Evolutionary conservation across 2,329 filamentous ascomycete genomes (phyloP).

Genomic region (Epichloe elymi): DNA sequence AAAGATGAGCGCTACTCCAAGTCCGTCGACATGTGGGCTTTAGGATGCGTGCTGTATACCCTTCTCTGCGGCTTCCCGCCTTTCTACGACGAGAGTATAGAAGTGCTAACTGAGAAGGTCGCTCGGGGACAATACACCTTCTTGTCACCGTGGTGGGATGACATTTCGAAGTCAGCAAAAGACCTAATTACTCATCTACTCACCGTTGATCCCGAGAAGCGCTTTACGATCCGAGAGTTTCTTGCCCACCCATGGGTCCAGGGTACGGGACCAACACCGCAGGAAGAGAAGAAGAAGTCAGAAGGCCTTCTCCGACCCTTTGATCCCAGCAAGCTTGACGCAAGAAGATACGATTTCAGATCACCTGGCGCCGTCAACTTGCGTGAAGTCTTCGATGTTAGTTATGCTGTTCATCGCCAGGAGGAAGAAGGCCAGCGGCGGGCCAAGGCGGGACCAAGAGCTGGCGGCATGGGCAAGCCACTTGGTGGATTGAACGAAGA

Average conservation of each 20-base stretch:
- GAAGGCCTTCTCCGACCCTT: conserved; percentile 36
- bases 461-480: conserved; percentile 43
- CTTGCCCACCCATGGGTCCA: conserved; percentile 89
- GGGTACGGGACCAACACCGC: conserved; percentile 43
- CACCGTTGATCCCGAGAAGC: conserved; percentile 88
- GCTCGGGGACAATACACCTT: conserved; percentile 95
- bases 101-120: conserved; percentile 93
- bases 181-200: conserved; percentile 88
- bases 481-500: conserved; percentile 58
- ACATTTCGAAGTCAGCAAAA: conserved; percentile 89
- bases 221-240: conserved; percentile 88
- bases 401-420: conserved; percentile 93
- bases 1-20: conserved; percentile 98
- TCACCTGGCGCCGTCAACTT: conserved; percentile 91
- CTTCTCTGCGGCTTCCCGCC: conserved; percentile 94
- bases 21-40: conserved; percentile 98
- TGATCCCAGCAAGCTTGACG: conserved; percentile 38
- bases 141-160: conserved; percentile 97
- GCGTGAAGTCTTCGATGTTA: conserved; percentile 93
- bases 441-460: conserved; percentile 68
- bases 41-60: conserved; percentile 94
- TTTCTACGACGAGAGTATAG: conserved; percentile 97
- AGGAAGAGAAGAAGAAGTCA: conserved; percentile 45
- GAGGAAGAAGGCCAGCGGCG: conserved; percentile 90
- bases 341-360: conserved; percentile 77